Evolutionary conservation across 2,329 filamentous ascomycete species (phyloP).

Genomic region (Apiospora sp.): DNA sequence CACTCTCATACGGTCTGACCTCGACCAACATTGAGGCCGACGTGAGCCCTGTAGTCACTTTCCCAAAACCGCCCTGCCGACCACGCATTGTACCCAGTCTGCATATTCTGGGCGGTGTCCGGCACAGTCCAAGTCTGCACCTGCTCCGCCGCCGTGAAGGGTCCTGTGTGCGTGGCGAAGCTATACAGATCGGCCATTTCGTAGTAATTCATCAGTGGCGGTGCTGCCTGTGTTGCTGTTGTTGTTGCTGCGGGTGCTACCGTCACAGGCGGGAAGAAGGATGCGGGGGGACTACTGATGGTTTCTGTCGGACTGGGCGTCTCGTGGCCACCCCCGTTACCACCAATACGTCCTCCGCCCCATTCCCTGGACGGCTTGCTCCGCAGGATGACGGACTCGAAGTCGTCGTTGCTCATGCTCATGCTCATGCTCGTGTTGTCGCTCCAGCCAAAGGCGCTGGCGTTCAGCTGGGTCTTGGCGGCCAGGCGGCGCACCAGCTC

Average conservation of each 20-base stretch:
- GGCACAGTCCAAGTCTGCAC: background rate
- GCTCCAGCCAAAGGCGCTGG: conserved; percentile 16
- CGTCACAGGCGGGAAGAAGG: background rate
- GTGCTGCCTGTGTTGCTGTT: no score
- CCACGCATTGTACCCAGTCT: conserved; percentile 4
- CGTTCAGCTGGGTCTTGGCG: background rate
- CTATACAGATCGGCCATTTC: background rate
- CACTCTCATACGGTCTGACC: conserved; percentile 4
- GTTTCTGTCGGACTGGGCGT: background rate
- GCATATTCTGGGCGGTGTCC: background rate
- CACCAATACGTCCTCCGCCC: background rate
- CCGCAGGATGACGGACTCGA: conserved; percentile 5
- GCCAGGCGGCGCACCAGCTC: conserved; percentile 9
- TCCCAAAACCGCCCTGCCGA: conserved; percentile 15
- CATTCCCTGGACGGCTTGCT: conserved; percentile 20
- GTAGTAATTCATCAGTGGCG: background rate
- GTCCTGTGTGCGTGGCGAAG: background rate
- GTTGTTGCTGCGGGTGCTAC: background rate
- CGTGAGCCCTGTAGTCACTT: background rate
- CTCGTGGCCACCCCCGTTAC: background rate
- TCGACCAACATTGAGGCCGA: background rate
- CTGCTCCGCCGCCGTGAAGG: background rate
- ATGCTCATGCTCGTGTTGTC: conserved; percentile 8
- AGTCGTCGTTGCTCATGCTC: conserved; percentile 22
- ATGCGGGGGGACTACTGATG: background rate